Evolutionary conservation across 371 early-diverging fungal species (phyloP), one percentile per base, ranked within the genome.

Genomic region (Mucor circinelloides): DNA sequence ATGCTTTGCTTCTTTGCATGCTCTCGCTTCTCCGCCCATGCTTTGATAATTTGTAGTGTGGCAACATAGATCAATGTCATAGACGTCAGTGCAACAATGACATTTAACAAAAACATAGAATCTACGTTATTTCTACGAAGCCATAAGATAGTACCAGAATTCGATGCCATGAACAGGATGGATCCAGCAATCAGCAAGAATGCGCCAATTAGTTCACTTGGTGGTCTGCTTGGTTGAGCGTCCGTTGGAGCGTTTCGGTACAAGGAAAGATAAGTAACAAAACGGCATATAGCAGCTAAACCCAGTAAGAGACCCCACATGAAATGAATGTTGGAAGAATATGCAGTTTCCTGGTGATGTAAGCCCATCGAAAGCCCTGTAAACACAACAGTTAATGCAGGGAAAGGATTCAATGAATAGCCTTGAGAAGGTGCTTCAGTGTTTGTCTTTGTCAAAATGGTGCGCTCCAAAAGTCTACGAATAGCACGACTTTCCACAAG

Each of bases 281-380:
- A 79, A 50, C 89, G 87, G 44, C 82, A 84, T 5, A 86, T 31
- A 15, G 87, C 87, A 19, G 87, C 85, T 34, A 82, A 71, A 3
- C 79, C 73, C 5, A 89, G 68, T 19, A 87, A 67, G 23, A 85
- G 63, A 6, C 89, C 89, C 86, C 87, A 89, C 63, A 87, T 74
- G 66, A 76, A 86, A 70, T 89, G 89, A 23, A 87, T 79, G 48
- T 76, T 72, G 31, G 82, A 81, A 10, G 86, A 85, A 50, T 86
- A 87, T 17, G 77, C 68, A 0, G 87, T 77, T 54, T 85, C 83
- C 59, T 89, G 89, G 58, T 85, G 82, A 76, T 89, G 89, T 57
- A 81, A 79, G 7, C 82, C 89, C 89, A 89, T 89, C 0, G 87
- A 86, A 15, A 85, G 76, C 32, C 89, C 89, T 6, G 89, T 89